A percentile compares a stretch with the other conserved stretches of the same genome.
These are phyloP conservation scores for Penicillium digitatum DNA, from an alignment of 2,329 filamentous ascomycete species.

Conservation along the genomic window DNA sequence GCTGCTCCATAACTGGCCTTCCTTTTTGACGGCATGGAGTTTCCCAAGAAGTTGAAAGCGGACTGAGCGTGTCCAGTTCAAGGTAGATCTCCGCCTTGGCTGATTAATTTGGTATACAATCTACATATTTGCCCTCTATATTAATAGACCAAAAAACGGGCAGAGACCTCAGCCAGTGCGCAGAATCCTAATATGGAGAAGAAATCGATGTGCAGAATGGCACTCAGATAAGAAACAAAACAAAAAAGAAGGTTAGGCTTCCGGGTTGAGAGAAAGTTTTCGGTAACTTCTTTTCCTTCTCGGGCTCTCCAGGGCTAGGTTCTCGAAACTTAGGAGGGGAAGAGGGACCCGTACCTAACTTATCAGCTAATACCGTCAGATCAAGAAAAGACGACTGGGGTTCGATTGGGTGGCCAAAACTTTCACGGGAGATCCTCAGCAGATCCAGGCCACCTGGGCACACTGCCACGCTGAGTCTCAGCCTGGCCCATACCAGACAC, in stretches of 20 bases:
- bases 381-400: conserved; percentile 2
- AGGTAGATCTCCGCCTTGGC: conserved; percentile 3
- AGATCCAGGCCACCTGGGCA: conserved; percentile 29
- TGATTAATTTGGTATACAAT: background rate
- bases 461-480: conserved; percentile 1
- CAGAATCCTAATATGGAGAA: conserved; percentile 10
- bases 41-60: background rate
- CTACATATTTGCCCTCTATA: too few species aligned
- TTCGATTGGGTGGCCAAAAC: conserved; percentile 28
- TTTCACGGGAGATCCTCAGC: conserved; percentile 38
- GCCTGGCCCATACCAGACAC: background rate
- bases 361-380: background rate
- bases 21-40: background rate
- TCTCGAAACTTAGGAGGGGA: conserved; percentile 5
- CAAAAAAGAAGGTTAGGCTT: conserved; percentile 18
- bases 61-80: conserved; percentile 3
- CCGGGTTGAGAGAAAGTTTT: conserved; percentile 19
- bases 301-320: background rate
- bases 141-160: background rate
- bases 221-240: background rate
- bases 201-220: conserved; percentile 16
- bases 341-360: conserved; percentile 23
- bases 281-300: conserved; percentile 17
- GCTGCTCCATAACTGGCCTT: background rate
- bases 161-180: background rate